Evolutionary conservation across 257 asterid genomes (phyloP).

Genomic region (Craterostigma plantagineum): DNA sequence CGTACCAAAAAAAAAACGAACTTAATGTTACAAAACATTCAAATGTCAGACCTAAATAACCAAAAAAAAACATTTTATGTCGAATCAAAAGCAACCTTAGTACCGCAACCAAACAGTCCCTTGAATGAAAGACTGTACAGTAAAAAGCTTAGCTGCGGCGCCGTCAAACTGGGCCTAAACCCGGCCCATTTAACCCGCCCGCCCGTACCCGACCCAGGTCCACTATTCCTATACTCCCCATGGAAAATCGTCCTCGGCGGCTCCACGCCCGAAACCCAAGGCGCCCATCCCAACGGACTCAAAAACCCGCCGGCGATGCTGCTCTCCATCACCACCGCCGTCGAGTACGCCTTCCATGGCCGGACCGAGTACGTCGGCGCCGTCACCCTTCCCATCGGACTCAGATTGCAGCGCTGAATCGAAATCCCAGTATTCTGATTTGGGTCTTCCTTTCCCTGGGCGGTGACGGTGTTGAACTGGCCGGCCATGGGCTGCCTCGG

Average conservation of each 20-base stretch:
- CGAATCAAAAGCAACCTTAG: not conserved
- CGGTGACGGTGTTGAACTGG: constrained; percentile 3
- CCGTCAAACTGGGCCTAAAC: not conserved
- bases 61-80: too few relatives aligned
- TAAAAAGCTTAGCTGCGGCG: not conserved
- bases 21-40: too few relatives aligned
- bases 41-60: too few relatives aligned
- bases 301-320: not conserved
- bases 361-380: not conserved
- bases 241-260: not conserved
- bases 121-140: not conserved
- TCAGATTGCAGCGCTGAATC: not conserved
- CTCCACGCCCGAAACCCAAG: not conserved
- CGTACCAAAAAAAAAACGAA: too few relatives aligned
- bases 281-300: constrained; percentile 1
- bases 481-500: not conserved
- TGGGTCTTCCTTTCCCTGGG: constrained; percentile 2
- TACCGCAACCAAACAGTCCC: not conserved
- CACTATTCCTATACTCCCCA: constrained; percentile 1
- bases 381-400: not conserved
- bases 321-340: not conserved
- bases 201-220: constrained; percentile 3
- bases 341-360: not conserved
- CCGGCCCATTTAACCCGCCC: constrained; percentile 1
- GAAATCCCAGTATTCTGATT: constrained; percentile 3